Base-by-base conservation (phyloP, 768 basidiomycete genomes). In the Thelephora aurantiotincta region DNA sequence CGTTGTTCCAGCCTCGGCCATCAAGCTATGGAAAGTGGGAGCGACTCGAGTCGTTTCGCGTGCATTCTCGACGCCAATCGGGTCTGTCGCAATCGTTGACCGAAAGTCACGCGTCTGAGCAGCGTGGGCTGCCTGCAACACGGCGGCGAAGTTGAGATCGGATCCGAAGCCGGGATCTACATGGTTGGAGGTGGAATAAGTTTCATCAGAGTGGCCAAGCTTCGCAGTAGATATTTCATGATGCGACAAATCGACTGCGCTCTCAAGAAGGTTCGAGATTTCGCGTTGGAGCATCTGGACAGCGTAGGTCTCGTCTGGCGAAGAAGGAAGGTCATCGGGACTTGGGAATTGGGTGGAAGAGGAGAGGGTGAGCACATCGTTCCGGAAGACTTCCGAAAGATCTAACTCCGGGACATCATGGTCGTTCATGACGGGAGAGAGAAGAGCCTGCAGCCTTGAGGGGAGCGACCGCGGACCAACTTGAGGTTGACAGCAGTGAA, bases 351-450 rank as follows among this genome's bases (percentile, higher is more conserved):
- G 54, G 42, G 47, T 47, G 50, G 30, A 47, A 42, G 50, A n/a
- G 41, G 52, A 5, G 36, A 51, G 30, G 37, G 71, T 76, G 19
- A 84, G 72, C 26, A 80, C 72, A 48, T 84, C 81, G 60, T 87
- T 84, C 62, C 86, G 82, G 41, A 88, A 82, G 63, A 88, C 85
- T 65, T 88, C 85, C 42, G 85, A 87, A 55, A 88, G 75, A 58
- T 78, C 75, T 52, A 88, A 73, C 52, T 77, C 74, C 51, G 75
- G 74, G 59, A 80, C 76, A 60, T 80, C 78, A 62, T 74, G 58
- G 44, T 46, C 42, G 46, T 69, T 65, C 68, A 72, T 71, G 49
- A 50, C 52, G 47, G 19, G 18, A 41, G 26, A 35, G 38, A 45
- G 16, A 30, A 30, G 26, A 30, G 9, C 26, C 26, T 30, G 26